Conservation (phyloP, 2,329 filamentous ascomycete species). For the Epichloe festucae region DNA sequence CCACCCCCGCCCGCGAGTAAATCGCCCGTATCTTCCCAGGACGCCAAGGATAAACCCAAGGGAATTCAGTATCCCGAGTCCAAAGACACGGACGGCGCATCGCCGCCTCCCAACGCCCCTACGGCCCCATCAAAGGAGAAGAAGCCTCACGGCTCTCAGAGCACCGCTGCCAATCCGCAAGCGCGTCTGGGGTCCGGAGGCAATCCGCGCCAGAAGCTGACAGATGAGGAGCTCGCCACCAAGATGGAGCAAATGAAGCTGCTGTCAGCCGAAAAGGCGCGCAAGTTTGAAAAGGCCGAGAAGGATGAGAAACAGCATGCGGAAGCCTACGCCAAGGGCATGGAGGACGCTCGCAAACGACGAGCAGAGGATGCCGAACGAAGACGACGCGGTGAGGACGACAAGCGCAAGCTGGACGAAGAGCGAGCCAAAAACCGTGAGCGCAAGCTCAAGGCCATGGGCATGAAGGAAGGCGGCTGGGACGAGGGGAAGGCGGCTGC, state of each 20-base stretch:
- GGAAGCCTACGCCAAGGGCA: slow-evolving; percentile 38
- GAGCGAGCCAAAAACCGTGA: slow-evolving; percentile 48
- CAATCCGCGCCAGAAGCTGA: slow-evolving; percentile 47
- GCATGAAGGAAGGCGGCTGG: slow-evolving; percentile 41
- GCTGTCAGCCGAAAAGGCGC: slow-evolving; percentile 42
- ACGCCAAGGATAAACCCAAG: background rate
- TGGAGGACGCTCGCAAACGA: slow-evolving; percentile 41
- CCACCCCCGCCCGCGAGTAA: slow-evolving; percentile 4
- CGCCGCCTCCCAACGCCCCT: slow-evolving; percentile 19
- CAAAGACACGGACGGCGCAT: background rate
- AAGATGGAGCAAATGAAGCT: slow-evolving; percentile 52
- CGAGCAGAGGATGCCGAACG: slow-evolving; percentile 39
- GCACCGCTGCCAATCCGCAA: slow-evolving; percentile 23
- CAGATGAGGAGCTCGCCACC: slow-evolving; percentile 42
- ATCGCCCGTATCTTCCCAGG: background rate
- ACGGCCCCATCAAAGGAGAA: slow-evolving; percentile 14
- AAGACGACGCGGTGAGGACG: slow-evolving; percentile 37
- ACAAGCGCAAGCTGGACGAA: slow-evolving; percentile 39
- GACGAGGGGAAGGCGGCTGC: slow-evolving; percentile 42
- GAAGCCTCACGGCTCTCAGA: slow-evolving; percentile 10
- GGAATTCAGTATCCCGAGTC: background rate
- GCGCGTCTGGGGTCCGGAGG: slow-evolving; percentile 39
- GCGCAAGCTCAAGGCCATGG: slow-evolving; percentile 47
- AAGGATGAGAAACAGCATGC: slow-evolving; percentile 44
- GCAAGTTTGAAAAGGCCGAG: slow-evolving; percentile 45